phyloP scores from a whole-genome alignment of 2,329 filamentous ascomycete species.

The Clarireedia paspali region DNA sequence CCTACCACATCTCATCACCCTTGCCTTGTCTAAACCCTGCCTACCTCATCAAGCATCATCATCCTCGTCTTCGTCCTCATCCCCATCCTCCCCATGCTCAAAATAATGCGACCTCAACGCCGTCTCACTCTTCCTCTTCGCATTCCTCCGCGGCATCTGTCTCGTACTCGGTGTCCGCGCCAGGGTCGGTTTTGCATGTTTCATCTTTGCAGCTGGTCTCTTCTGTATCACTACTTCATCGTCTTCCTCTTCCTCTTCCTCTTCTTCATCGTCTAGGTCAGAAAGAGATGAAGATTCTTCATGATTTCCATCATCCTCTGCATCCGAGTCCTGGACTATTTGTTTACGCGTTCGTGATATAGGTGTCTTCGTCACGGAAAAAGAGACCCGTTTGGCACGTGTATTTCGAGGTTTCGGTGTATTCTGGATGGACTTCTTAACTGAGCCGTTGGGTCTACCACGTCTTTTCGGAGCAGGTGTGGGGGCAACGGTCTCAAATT shows the following conservation, averaged over 20 bases:
- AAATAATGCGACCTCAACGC: slow-evolving; percentile 26
- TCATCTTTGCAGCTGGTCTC: slow-evolving; percentile 5
- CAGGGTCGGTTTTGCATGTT: slow-evolving; percentile 6
- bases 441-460: slow-evolving; percentile 15
- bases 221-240: background rate
- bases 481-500: background rate
- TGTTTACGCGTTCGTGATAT: slow-evolving; percentile 10
- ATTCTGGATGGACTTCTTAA: slow-evolving; percentile 8
- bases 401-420: slow-evolving; percentile 1
- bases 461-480: slow-evolving; percentile 11
- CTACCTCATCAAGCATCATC: background rate
- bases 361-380: background rate
- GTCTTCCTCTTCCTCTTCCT: background rate
- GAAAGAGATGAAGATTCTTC: background rate
- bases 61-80: slow-evolving; percentile 5
- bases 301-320: slow-evolving; percentile 6
- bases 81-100: slow-evolving; percentile 21
- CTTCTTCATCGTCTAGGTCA: background rate
- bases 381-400: background rate
- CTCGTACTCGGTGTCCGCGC: slow-evolving; percentile 2
- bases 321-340: slow-evolving; percentile 11
- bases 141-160: slow-evolving; percentile 21
- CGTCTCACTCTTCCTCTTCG: slow-evolving; percentile 23
- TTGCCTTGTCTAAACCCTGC: no score
- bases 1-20: no score